Evolutionary conservation across 163 green algal species (phyloP).

Genomic region (Chlamydomonas reinhardtii): DNA sequence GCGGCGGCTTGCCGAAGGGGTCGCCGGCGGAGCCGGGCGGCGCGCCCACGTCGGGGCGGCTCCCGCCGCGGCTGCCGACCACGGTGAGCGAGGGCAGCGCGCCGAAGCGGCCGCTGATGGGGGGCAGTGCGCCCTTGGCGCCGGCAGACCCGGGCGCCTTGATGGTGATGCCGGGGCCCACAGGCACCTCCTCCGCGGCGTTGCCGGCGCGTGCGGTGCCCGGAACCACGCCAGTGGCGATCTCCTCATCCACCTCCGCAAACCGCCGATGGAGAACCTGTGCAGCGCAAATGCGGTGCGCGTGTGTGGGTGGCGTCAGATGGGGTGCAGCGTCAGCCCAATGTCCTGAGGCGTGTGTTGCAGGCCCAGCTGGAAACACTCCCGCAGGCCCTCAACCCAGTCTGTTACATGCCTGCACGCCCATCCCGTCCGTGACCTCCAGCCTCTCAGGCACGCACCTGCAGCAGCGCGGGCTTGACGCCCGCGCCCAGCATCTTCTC

Average conservation of each 20-base stretch:
- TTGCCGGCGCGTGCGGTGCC: neutral
- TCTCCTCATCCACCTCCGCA: conserved; percentile 47
- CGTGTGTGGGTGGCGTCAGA: too few species aligned
- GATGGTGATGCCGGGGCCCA: conserved; percentile 40
- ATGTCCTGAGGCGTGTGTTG: too few species aligned
- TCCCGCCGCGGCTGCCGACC: conserved; percentile 14
- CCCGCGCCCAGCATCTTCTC: conserved; percentile 45
- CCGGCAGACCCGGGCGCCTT: neutral
- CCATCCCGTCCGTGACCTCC: too few species aligned
- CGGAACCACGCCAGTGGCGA: neutral
- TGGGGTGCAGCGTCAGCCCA: too few species aligned
- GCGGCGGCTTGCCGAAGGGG: conserved; percentile 22
- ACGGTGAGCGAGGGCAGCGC: conserved; percentile 24
- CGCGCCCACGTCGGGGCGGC: neutral
- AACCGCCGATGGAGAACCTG: conserved; percentile 52
- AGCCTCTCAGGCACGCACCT: neutral
- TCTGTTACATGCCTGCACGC: too few species aligned
- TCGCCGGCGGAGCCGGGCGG: conserved; percentile 8
- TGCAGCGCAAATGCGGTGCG: neutral
- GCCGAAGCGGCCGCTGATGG: conserved; percentile 34
- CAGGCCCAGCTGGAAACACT: too few species aligned
- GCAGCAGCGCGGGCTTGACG: conserved; percentile 55
- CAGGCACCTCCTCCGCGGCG: conserved; percentile 7
- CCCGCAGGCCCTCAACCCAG: too few species aligned
- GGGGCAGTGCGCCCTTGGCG: conserved; percentile 9